Evolutionary conservation across 345 rosid species (phyloP).

Genomic region (Corchorus capsularis): DNA sequence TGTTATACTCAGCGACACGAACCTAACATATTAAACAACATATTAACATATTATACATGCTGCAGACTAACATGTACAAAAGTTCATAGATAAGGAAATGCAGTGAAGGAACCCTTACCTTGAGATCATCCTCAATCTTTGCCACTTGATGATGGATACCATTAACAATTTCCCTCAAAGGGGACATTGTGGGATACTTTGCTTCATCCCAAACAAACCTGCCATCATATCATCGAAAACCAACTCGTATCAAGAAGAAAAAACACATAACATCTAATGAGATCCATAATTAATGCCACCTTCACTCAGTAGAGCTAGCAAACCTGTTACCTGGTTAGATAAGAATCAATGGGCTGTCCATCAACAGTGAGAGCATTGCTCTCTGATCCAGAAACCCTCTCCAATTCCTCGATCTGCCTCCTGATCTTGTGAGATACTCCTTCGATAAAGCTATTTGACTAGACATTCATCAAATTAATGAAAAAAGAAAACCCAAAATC

Average conservation of each 20-base stretch:
- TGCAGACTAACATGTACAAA: not conserved
- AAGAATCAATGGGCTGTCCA: constrained; percentile 96
- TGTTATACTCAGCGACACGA: constrained; percentile 92
- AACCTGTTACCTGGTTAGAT: constrained; percentile 75
- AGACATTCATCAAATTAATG: constrained; percentile 27
- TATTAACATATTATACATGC: not conserved
- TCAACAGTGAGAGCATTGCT: constrained; percentile 85
- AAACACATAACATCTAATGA: constrained; percentile 4
- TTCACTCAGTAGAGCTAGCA: not conserved
- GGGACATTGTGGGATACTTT: constrained; percentile 92
- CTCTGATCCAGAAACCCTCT: constrained; percentile 83
- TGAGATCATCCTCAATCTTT: constrained; percentile 99
- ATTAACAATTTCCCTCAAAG: constrained; percentile 85
- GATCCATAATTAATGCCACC: not conserved
- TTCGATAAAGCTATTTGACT: constrained; percentile 93
- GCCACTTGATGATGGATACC: constrained; percentile 78
- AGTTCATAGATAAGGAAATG: not conserved
- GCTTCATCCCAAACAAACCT: constrained; percentile 99
- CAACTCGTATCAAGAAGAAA: not conserved
- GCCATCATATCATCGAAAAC: constrained; percentile 28
- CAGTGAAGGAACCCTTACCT: constrained; percentile 45
- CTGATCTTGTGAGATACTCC: constrained; percentile 94
- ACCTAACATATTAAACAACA: constrained; percentile 53
- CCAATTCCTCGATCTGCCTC: constrained; percentile 97
- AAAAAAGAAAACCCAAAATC: not conserved